These are phyloP conservation scores for Populus euphratica DNA, from an alignment of 345 rosid genomes.

Conservation along the genomic window DNA sequence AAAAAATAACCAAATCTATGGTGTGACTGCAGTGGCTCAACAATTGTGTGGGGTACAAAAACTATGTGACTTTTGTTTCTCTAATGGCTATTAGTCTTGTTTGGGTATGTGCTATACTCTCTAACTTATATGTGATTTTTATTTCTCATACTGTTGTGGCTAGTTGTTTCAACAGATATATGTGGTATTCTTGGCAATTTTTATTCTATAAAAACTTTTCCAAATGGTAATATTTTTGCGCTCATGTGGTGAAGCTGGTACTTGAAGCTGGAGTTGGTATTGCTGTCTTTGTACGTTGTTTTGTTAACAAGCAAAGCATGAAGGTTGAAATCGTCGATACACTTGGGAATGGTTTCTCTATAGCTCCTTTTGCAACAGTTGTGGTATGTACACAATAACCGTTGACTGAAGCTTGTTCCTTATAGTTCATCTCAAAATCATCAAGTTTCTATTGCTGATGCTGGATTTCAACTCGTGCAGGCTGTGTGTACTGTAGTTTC, in stretches of 20 bases:
- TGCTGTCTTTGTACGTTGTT: constrained; percentile 82
- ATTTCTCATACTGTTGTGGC: not conserved
- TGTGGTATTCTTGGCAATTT: not conserved
- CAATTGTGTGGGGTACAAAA: constrained; percentile 93
- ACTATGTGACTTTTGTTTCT: constrained; percentile 76
- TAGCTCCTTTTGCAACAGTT: constrained; percentile 88
- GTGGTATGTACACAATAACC: constrained; percentile 53
- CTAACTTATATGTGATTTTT: not conserved
- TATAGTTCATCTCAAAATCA: not conserved
- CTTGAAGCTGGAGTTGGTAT: constrained; percentile 90
- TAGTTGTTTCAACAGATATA: not conserved
- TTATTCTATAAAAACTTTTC: not conserved
- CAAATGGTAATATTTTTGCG: not conserved
- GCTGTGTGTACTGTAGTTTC: constrained; percentile 86
- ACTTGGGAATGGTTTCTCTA: constrained; percentile 97
- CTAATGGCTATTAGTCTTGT: constrained; percentile 85
- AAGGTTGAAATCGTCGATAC: constrained; percentile 81
- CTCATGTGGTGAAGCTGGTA: constrained; percentile 51
- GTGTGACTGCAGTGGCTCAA: constrained; percentile 86
- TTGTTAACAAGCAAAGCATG: constrained; percentile 77
- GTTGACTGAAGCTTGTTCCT: constrained; percentile 6
- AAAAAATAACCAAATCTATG: constrained; percentile 27
- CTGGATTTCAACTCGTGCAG: constrained; percentile 40
- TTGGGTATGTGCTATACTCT: constrained; percentile 61
- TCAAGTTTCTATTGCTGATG: constrained; percentile 18